phyloP scores from a whole-genome alignment of 2,329 filamentous ascomycete species.

The Penicillium aurantiogriseum region DNA sequence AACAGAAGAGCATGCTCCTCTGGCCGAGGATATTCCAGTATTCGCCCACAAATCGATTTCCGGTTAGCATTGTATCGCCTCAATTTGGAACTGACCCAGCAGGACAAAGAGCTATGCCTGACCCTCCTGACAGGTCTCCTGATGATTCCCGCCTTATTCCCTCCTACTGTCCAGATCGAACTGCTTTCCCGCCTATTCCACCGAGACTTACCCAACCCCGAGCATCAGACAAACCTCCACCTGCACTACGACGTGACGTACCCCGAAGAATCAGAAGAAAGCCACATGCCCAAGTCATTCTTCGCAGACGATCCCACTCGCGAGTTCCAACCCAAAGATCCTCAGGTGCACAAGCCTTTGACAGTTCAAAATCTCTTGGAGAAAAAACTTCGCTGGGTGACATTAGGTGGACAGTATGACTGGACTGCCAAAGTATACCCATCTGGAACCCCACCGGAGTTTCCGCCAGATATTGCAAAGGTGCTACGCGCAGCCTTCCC shows the following conservation, averaged over 20 bases:
- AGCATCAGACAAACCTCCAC: constrained; percentile 87
- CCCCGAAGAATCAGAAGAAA: constrained; percentile 31
- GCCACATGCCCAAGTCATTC: constrained; percentile 42
- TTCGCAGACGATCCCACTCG: constrained; percentile 52
- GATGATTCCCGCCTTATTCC: constrained; percentile 72
- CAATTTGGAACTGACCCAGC: constrained; percentile 8
- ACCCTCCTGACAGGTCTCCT: constrained; percentile 65
- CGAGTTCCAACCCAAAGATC: constrained; percentile 61
- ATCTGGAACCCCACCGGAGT: constrained; percentile 61
- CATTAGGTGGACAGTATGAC: constrained; percentile 92
- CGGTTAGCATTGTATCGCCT: constrained; percentile 31
- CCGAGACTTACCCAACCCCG: constrained; percentile 68
- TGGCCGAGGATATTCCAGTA: constrained; percentile 34
- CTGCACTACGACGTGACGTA: constrained; percentile 74
- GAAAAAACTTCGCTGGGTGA: constrained; percentile 87
- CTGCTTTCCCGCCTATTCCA: constrained; percentile 75
- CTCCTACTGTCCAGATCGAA: constrained; percentile 63
- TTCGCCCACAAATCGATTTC: constrained; percentile 37
- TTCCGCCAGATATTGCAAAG: constrained; percentile 69
- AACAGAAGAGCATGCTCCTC: constrained; percentile 13
- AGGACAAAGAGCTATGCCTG: constrained; percentile 16
- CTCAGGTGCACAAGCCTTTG: constrained; percentile 71
- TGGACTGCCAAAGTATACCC: constrained; percentile 90
- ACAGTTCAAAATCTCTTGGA: constrained; percentile 68
- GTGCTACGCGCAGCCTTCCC: constrained; percentile 73